Evolutionary conservation across 164 flowering plant genomes (phyloP).

Genomic region (Malania oleifera): DNA sequence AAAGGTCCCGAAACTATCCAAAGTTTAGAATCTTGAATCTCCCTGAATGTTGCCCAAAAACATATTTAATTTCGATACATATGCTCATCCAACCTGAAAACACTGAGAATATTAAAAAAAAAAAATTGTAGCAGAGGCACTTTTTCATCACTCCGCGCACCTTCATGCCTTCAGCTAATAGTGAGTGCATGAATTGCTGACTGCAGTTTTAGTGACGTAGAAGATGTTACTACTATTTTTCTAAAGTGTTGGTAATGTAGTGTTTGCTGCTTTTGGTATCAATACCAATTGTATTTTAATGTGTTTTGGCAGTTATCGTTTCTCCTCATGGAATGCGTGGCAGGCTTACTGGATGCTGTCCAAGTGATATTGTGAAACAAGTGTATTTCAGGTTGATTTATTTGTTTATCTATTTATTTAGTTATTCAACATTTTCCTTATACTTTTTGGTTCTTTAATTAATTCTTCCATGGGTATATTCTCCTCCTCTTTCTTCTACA

Average conservation of each 20-base stretch:
- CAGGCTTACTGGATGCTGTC: constrained; percentile 76
- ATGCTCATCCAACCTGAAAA: too few species aligned
- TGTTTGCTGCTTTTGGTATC: neutral
- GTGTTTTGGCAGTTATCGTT: constrained; percentile 61
- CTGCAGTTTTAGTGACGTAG: neutral
- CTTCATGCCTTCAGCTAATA: too few species aligned
- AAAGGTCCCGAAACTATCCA: too few species aligned
- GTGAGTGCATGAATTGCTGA: too few species aligned
- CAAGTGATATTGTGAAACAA: constrained; percentile 91
- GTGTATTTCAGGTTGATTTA: constrained; percentile 56
- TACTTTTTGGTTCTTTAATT: neutral
- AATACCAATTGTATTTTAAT: neutral
- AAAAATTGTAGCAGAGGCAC: too few species aligned
- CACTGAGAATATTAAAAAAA: too few species aligned
- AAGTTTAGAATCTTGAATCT: too few species aligned
- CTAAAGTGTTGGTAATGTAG: neutral
- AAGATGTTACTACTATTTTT: neutral
- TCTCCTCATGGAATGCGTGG: constrained; percentile 98
- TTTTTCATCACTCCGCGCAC: too few species aligned
- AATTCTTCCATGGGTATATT: neutral
- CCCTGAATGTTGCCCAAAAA: too few species aligned
- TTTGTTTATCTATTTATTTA: constrained; percentile 1
- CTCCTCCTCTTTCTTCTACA: constrained; percentile 6
- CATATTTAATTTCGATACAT: too few species aligned
- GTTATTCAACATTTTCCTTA: constrained; percentile 1